These are phyloP conservation scores for Trichoderma koningiopsis DNA, from an alignment of 2,329 filamentous ascomycete species.

Conservation along the genomic window DNA sequence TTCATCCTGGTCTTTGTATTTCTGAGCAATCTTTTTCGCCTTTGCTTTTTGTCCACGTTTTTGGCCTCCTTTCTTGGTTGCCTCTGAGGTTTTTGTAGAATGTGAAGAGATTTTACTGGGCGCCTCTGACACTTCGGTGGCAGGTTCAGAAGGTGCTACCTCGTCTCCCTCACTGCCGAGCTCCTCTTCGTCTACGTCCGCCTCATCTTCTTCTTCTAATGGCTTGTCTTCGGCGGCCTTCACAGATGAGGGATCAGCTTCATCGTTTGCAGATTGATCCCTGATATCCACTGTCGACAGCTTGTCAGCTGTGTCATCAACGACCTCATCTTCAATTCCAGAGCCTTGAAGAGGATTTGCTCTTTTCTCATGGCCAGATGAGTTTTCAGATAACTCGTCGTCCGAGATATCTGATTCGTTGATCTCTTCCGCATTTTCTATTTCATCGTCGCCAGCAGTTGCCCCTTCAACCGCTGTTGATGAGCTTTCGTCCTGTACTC, in stretches of 20 bases:
- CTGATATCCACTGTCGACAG: constrained; percentile 33
- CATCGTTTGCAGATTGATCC: constrained; percentile 25
- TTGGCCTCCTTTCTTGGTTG: constrained; percentile 43
- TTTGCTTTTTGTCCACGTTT: constrained; percentile 80
- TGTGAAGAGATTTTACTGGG: constrained; percentile 25
- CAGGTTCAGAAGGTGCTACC: constrained; percentile 33
- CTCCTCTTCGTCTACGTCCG: constrained; percentile 34
- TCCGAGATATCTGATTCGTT: constrained; percentile 37
- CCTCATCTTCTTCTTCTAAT: constrained; percentile 24
- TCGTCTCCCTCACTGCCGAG: constrained; percentile 29
- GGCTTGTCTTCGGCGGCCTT: constrained; percentile 27
- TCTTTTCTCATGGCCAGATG: constrained; percentile 37
- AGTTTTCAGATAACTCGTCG: constrained; percentile 39
- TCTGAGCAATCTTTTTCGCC: constrained; percentile 81
- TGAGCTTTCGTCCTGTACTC: constrained; percentile 37
- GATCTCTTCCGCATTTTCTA: constrained; percentile 30
- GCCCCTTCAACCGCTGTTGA: constrained; percentile 17
- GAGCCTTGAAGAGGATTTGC: constrained; percentile 44
- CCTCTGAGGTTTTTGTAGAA: background rate
- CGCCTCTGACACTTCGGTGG: constrained; percentile 29
- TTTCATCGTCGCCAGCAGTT: constrained; percentile 30
- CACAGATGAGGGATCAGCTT: background rate
- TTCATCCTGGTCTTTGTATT: constrained; percentile 93
- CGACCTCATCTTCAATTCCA: constrained; percentile 34
- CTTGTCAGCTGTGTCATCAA: constrained; percentile 33